Base-by-base conservation (phyloP, 2,329 filamentous ascomycete genomes). In the Pseudogymnoascus pannorum region DNA sequence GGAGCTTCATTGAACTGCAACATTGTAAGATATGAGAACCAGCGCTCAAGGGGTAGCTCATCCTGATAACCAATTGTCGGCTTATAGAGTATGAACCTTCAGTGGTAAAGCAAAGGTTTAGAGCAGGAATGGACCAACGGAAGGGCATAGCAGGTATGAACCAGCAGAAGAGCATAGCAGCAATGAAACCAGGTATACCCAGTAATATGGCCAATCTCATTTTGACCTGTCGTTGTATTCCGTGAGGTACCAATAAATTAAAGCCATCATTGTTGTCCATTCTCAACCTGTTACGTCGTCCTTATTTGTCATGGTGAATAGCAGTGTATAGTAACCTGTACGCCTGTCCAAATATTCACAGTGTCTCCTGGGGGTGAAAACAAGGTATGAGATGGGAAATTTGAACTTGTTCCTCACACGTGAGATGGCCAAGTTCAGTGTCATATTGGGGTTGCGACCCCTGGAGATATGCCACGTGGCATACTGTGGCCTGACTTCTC, bases 401-500 rank as follows among this genome's bases (percentile, higher is more conserved):
- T 12, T 11, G 12, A n/a, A 20, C 14, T 31, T 54, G 26, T 31
- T 4, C 29, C 24, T 54, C n/a, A 2, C 26, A 54, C 48, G 8
- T 54, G 26, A 54, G 48, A 31, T 16, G 4, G 5, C 16, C 26
- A 54, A 31, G 22, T 18, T 54, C 16, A 54, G 31, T 54, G 31
- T 18, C 48, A 31, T 8, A 20, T 31, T 54, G 6, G 26, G 18
- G 4, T 29, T 9, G 9, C n/a, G 26, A 31, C 48, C 26, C 24
- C 48, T 54, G 48, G 26, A 54, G 24, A 5, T 31, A 54, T 33
- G 48, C 26, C 48, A 54, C 48, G 48, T 54, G 48, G 48, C 48
- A 31, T 14, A 31, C 3, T 2, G 3, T 33, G 48, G 48, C 48
- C 48, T 54, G 48, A 54, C 9, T 54, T 54, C 11, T 33, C n/a